Evolutionary conservation across 371 early-diverging fungal species (phyloP), one percentile per base, ranked within the genome.

Genomic region (Mucor indicus): DNA sequence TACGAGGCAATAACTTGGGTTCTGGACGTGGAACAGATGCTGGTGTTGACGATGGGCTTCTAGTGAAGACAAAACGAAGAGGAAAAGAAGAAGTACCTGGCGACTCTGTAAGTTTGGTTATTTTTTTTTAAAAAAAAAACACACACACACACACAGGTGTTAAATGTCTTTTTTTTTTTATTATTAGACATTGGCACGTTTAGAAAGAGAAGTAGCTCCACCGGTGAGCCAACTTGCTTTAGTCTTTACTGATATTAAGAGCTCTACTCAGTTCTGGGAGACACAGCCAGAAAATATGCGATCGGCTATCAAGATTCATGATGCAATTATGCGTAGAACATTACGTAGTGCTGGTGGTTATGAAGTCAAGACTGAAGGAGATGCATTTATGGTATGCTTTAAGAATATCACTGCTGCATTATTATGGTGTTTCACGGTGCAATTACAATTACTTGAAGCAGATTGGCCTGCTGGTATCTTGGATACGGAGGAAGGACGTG

Each of bases 311-410:
- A 89, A 90, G 68, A 82, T 87, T 20, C 97, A 97, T 64, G 93
- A 95, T 64, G 59, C 67, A 7, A 79, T 87, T 11, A 92, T 97
- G 92, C 78, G 96, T 19, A 79, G 88, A 38, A 80, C 86, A 25
- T 72, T 97, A 37, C 81, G 90, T 27, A 81, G 78, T 35, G 83
- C 86, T 21, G 93, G 93, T 38, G 97, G 97, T n/a, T 97, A 96
- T 58, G 97, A 97, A 62, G 97, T 97, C 33, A 96, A 96, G 62
- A 96, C 95, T 8, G 97, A 97, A 76, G 97, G 97, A 27, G 97
- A 97, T 62, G 94, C 95, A 0, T 91, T 96, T 61, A 95, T 95
- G 91, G 93, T 93, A 13, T 88, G 88, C 41, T 97, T 97, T 69
- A 86, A 90, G 17, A 87, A 90, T 41, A 86, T 92, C 10, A 78